Percentiles rank a stretch among this genome's conserved stretches.
Conservation (phyloP, 169 alveolate genomes). For the Plasmodium vivax region DNA sequence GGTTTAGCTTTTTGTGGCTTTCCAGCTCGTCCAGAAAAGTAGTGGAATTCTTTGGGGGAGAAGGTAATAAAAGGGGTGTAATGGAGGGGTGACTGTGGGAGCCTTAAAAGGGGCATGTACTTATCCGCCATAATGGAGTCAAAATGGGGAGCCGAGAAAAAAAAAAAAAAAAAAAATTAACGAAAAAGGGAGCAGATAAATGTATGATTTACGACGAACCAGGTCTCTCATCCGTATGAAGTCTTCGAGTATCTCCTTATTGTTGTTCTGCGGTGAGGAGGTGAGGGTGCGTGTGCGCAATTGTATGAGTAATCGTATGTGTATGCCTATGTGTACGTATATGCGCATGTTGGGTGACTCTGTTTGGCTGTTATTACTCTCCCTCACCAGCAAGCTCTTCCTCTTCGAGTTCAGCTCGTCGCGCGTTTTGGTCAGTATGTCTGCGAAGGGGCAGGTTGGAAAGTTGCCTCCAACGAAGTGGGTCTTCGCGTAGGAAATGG, state of each 20-base stretch:
- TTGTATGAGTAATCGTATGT: not conserved
- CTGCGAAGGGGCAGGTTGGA: not conserved
- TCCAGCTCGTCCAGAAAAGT: constrained; percentile 32
- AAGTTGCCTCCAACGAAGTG: not conserved
- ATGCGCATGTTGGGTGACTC: not conserved
- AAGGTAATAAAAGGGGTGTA: not conserved
- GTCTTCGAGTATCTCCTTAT: constrained; percentile 50
- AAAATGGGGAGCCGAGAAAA: not conserved
- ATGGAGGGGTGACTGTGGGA: not conserved
- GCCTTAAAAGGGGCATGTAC: not conserved
- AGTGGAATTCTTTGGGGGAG: constrained; percentile 30
- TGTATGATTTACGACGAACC: not conserved
- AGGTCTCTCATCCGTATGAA: constrained; percentile 44
- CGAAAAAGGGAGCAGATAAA: not conserved
- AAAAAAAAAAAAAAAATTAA: not conserved
- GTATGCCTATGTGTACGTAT: not conserved
- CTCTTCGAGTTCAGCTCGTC: constrained; percentile 42
- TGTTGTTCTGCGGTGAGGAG: constrained; percentile 4
- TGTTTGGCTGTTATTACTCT: not conserved
- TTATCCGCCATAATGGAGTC: not conserved
- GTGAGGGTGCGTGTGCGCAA: not conserved
- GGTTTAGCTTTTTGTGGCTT: constrained; percentile 8
- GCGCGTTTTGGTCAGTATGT: constrained; percentile 48
- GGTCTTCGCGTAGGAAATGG: not conserved
- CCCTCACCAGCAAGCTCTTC: constrained; percentile 15